Conservation (phyloP, 2,329 filamentous ascomycete genomes). For the Penicillium griseofulvum region DNA sequence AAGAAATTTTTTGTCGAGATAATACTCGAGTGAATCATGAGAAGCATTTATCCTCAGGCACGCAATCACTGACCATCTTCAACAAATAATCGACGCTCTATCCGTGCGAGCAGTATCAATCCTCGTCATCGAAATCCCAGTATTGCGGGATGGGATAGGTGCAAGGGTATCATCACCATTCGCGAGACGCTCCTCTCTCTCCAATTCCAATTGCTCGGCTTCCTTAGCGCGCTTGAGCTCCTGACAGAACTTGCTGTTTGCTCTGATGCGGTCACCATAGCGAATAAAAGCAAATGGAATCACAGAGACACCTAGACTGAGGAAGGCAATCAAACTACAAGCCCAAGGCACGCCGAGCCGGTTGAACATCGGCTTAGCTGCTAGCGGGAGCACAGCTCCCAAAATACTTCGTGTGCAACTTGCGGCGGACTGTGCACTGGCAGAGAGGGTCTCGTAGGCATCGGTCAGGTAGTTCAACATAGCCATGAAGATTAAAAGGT, state of each 20-base stretch:
- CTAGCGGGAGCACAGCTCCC: conserved; percentile 59
- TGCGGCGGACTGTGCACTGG: conserved; percentile 55
- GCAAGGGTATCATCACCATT: conserved; percentile 8
- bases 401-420: conserved; percentile 53
- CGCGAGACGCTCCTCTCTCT: conserved; percentile 15
- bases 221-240: conserved; percentile 38
- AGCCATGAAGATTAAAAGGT: conserved; percentile 62
- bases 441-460: conserved; percentile 65
- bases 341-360: conserved; percentile 45
- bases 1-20: background rate
- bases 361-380: conserved; percentile 44
- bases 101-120: conserved; percentile 23
- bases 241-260: conserved; percentile 44
- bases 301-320: conserved; percentile 37
- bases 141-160: conserved; percentile 13
- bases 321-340: conserved; percentile 42
- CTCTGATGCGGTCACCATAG: conserved; percentile 40
- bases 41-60: background rate
- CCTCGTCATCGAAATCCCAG: conserved; percentile 12
- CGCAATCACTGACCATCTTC: background rate
- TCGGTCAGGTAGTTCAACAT: conserved; percentile 65
- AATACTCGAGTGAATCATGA: background rate
- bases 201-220: conserved; percentile 26
- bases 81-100: conserved; percentile 22
- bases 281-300: conserved; percentile 47